Percentiles rank a stretch among this genome's conserved stretches.
phyloP scores from a whole-genome alignment of 2,329 filamentous ascomycete species.

The Thyridium curvatum region DNA sequence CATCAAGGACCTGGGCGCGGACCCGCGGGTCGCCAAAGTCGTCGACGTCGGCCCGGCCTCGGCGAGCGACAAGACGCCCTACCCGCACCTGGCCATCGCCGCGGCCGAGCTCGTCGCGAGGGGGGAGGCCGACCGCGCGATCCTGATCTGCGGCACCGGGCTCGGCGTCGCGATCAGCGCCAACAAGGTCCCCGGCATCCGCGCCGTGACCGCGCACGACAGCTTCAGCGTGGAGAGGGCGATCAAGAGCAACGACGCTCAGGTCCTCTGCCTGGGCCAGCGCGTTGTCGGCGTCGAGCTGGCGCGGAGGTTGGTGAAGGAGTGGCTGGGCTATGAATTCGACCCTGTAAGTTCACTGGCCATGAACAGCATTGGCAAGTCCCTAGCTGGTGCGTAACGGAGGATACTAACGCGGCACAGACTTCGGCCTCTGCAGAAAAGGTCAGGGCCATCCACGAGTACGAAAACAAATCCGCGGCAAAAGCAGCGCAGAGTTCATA shows the following conservation, averaged over 20 bases:
- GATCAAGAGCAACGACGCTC: constrained; percentile 78
- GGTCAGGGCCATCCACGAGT: constrained; percentile 26
- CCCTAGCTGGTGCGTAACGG: too few species aligned
- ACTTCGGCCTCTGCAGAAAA: constrained; percentile 50
- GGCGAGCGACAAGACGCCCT: constrained; percentile 67
- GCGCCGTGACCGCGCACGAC: constrained; percentile 81
- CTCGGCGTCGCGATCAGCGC: constrained; percentile 81
- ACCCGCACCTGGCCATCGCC: constrained; percentile 57
- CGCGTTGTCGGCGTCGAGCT: constrained; percentile 74
- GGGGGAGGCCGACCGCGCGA: constrained; percentile 41
- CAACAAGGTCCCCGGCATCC: constrained; percentile 77
- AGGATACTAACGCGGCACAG: constrained; percentile 1
- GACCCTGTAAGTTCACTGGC: constrained; percentile 32
- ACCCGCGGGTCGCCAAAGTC: constrained; percentile 59
- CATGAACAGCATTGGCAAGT: too few species aligned
- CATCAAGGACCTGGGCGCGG: constrained; percentile 61
- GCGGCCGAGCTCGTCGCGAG: not conserved
- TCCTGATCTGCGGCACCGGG: constrained; percentile 79
- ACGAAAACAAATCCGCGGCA: constrained; percentile 8
- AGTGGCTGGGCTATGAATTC: constrained; percentile 78
- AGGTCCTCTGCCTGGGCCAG: constrained; percentile 82
- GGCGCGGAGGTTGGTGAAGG: constrained; percentile 66
- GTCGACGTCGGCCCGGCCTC: constrained; percentile 67
- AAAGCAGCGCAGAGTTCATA: too few species aligned
- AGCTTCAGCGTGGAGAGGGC: constrained; percentile 75